Evolutionary conservation across 202 grass and related monocot genomes (phyloP), one percentile per base, ranked within the genome.

Genomic region (Saccharum hybrid): DNA sequence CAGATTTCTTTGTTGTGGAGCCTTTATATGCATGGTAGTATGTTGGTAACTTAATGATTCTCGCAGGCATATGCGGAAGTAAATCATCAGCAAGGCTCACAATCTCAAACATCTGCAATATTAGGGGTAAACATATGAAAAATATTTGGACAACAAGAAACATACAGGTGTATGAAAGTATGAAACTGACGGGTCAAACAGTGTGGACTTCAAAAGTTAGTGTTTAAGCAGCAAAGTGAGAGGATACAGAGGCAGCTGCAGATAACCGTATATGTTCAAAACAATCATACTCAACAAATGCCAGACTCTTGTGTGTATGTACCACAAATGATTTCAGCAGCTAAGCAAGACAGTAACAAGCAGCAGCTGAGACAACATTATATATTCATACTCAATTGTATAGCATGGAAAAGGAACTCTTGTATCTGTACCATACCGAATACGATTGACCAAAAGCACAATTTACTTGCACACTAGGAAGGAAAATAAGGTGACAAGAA

Each of bases 21-120:
- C 88, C 79, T 90, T 88, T 94, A 81, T 90, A 83, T 60, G 67
- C 49, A 88, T 78, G 90, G 33, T 85, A 93, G 76, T 71, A 82
- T 59, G 91, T 83, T 67, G 94, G 94, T 21, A 94, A 74, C 84
- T 90, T 90, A 71, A 97, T 91, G 65, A 93, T 91, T 80, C 94
- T 92, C 88, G 62, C 79, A 86, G 94, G 92, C 78, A 97, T 81
- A 65, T 93, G 79, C 31, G 90, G 94, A 80, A 97, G 92, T 71
- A 97, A 82, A 88, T 97, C 92, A 89, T 97, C 92, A 67, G 88
- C 88, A 76, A 97, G 92, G 88, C 91, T 94, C 78, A 94, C 94
- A 26, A 93, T 93, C 80, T 92, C 92, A 88, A 88, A 97, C 85
- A 97, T 89, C 94, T 97, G 90, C 86, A 88, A 13, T 16, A 86